Evolutionary conservation across 2,329 filamentous ascomycete genomes (phyloP).

Genomic region (Talaromyces sp.): DNA sequence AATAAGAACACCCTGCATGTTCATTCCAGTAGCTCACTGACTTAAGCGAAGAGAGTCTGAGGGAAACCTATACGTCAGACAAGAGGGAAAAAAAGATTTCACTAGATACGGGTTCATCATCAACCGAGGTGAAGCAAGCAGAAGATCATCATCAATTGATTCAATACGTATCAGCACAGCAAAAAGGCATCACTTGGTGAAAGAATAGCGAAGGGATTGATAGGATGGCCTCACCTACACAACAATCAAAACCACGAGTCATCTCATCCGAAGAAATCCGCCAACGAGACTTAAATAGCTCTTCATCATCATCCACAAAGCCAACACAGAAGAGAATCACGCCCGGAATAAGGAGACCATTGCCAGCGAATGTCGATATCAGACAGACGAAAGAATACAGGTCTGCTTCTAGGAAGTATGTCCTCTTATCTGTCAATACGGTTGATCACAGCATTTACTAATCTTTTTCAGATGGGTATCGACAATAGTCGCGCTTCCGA

Average conservation of each 20-base stretch:
- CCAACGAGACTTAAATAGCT: neutral
- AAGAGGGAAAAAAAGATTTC: no score
- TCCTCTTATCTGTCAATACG: neutral
- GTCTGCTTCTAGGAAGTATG: conserved; percentile 36
- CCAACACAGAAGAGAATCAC: neutral
- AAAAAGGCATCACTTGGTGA: neutral
- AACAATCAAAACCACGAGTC: conserved; percentile 1
- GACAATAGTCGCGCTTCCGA: conserved; percentile 28
- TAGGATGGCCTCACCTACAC: neutral
- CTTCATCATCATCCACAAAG: neutral
- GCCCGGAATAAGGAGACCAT: neutral
- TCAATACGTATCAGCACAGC: neutral
- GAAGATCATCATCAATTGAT: neutral
- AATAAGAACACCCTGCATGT: no score
- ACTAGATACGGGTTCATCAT: no score
- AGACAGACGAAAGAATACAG: conserved; percentile 43
- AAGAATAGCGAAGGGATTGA: neutral
- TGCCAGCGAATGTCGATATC: conserved; percentile 28
- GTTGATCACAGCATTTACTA: neutral
- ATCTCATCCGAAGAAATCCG: conserved; percentile 4
- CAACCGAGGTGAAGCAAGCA: no score
- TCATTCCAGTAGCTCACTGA: no score
- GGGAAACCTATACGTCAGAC: no score
- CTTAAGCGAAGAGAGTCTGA: no score
- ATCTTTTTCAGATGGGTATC: conserved; percentile 24